phyloP scores from a whole-genome alignment of 306 rosid species.

The Luffa acutangula region DNA sequence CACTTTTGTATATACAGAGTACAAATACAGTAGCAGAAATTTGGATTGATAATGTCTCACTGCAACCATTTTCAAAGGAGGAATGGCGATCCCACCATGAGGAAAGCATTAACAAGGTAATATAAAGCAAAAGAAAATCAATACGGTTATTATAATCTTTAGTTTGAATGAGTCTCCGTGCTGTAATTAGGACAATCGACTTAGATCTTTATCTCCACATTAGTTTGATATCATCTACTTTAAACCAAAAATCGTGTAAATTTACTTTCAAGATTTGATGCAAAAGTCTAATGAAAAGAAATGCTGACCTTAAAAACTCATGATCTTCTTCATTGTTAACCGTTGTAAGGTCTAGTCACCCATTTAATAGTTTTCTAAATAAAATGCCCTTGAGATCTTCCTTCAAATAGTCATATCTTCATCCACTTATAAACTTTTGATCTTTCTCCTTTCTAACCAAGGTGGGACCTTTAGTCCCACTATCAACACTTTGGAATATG shows the following conservation, averaged over 20 bases:
- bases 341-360: background rate
- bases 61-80: slow-evolving; percentile 52
- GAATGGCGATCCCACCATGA: slow-evolving; percentile 55
- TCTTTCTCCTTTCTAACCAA: background rate
- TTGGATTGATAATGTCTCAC: slow-evolving; percentile 54
- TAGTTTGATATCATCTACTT: background rate
- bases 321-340: background rate
- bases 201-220: background rate
- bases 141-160: background rate
- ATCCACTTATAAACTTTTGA: background rate
- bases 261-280: no score
- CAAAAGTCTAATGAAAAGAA: no score
- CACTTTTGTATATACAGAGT: slow-evolving; percentile 16
- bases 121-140: background rate
- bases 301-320: background rate
- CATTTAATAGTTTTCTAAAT: background rate
- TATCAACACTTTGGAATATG: background rate
- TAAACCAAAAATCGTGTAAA: background rate
- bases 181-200: background rate
- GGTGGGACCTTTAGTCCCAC: background rate
- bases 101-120: slow-evolving; percentile 40
- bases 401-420: background rate
- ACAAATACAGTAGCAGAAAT: slow-evolving; percentile 31
- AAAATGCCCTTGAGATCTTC: background rate
- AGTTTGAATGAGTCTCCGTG: background rate